Evolutionary conservation across 192 early-diverging fungal genomes (phyloP), one percentile per base, ranked within the genome.

Genomic region (Backusella tuberculispora): DNA sequence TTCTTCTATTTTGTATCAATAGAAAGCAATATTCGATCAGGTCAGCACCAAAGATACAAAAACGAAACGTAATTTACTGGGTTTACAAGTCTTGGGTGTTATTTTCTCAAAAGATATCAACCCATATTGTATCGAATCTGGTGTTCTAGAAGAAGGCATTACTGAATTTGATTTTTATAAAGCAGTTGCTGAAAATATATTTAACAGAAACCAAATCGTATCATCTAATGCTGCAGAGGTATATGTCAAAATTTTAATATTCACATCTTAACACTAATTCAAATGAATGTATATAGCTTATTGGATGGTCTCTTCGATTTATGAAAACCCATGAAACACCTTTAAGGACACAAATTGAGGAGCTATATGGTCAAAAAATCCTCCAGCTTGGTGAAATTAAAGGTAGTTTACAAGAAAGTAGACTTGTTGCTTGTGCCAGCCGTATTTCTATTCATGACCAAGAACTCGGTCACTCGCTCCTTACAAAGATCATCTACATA

Each of bases 221-320:
- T 86, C 83, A 75, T 72, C 84, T 5, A 78, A 85, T 37, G 72
- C 85, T n/a, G 90, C 92, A 8, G 92, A 91, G 79, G 83, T 83
- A 76, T 69, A 43, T 29, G 17, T 34, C 5, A 15, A 67, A 21
- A 10, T 8, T 21, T 29, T 73, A 15, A 29, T 24, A 29, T 15
- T 15, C 37, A 53, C 21, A 63, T 26, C 15, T 44, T 24, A 12
- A 5, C n/a, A 8, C 15, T 44, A 40, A 6, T 53, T 34, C 10
- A 42, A 34, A 70, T 72, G 77, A 70, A 80, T 83, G 13, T 81
- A 73, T 68, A 6, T 66, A 69, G 67, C 44, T 69, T n/a, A 69
- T 69, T 41, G 83, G 83, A 1, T 72, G 77, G 38, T 44, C 71
- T 29, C 42, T 86, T 14, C 66, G 78, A 1, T 78, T 82, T 14